These are phyloP conservation scores for Amauroascus verrucosus DNA, from an alignment of 2,329 filamentous ascomycete species.

Conservation along the genomic window DNA sequence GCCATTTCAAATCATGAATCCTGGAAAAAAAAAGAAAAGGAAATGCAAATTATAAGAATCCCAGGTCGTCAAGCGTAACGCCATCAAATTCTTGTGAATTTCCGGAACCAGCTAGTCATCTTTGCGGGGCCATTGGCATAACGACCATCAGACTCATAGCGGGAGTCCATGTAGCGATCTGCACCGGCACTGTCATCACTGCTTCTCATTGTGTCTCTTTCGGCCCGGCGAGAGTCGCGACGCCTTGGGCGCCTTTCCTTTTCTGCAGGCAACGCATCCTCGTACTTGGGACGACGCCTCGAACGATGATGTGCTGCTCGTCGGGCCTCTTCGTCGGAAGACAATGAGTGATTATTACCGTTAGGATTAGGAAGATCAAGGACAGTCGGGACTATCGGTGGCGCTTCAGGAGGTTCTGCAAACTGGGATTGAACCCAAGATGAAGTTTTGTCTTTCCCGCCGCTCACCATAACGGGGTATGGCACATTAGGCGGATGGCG, in stretches of 20 bases:
- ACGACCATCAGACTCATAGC: slow-evolving; percentile 15
- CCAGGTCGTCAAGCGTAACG: background rate
- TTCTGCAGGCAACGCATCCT: slow-evolving; percentile 32
- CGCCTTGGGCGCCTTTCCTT: slow-evolving; percentile 28
- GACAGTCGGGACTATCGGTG: slow-evolving; percentile 38
- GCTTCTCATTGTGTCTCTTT: slow-evolving; percentile 29
- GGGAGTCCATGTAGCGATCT: slow-evolving; percentile 27
- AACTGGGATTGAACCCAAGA: slow-evolving; percentile 42
- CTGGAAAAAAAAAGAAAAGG: background rate
- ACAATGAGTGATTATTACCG: slow-evolving; percentile 28
- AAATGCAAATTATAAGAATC: background rate
- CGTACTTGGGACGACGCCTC: slow-evolving; percentile 33
- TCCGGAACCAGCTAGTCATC: slow-evolving; percentile 37
- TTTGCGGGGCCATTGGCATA: slow-evolving; percentile 25
- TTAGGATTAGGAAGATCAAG: slow-evolving; percentile 31
- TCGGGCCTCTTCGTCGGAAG: slow-evolving; percentile 36
- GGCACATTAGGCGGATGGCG: slow-evolving; percentile 17
- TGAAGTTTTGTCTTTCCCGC: slow-evolving; percentile 40
- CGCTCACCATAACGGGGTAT: slow-evolving; percentile 25
- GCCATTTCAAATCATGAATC: background rate
- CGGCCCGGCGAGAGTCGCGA: slow-evolving; percentile 24
- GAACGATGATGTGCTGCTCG: slow-evolving; percentile 30
- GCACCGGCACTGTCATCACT: slow-evolving; percentile 35
- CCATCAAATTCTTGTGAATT: slow-evolving; percentile 29
- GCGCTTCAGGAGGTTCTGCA: slow-evolving; percentile 40